Base-by-base conservation (phyloP, 1,284 basidiomycete genomes). In the Pyrrhoderma lamaoense region DNA sequence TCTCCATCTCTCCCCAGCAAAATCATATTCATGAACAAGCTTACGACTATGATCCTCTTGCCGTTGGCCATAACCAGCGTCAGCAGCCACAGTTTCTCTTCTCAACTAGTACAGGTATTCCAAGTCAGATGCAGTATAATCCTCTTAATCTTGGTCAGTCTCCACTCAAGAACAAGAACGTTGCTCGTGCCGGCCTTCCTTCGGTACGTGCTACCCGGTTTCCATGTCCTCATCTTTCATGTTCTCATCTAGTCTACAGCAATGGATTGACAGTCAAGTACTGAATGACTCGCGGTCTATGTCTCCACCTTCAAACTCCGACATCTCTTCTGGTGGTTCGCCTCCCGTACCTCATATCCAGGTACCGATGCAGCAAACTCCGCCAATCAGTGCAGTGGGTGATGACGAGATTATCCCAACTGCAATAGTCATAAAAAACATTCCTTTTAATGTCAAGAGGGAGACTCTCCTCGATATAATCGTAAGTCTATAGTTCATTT, bases 361-460 rank as follows among this genome's bases (percentile, higher is more conserved):
- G 55, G 63, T 64, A 40, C 70, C 76, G 57, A 64, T 76, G 36
- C 68, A 70, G 38, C 75, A 76, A 52, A 70, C 66, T 57, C 73
- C 68, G 64, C 43, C 49, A 22, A 47, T 23, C 22, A 45, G 4
- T 8, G 47, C 44, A 27, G 72, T 66, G 52, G 58, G 64, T 42
- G 91, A 93, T 60, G 93, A 97, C 67, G 94, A 97, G 67, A 80
- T 97, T 66, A 99, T 99, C 68, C 95, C 95, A 49, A 99, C 95
- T 14, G 95, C 96, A 51, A 98, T 99, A 63, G 95, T 99, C 64
- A 96, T 99, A 71, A 99, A 99, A 80, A 98, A 98, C 76, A 99
- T 98, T 70, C 95, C 94, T 55, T 98, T 99, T 75, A 93, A 93
- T 62, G 92, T 98, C 60, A 92, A 93, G 71, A 85, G 89, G 64